These are phyloP conservation scores for Chlamydomonas schloesseri DNA, from an alignment of 139 green algal species.

Conservation along the genomic window DNA sequence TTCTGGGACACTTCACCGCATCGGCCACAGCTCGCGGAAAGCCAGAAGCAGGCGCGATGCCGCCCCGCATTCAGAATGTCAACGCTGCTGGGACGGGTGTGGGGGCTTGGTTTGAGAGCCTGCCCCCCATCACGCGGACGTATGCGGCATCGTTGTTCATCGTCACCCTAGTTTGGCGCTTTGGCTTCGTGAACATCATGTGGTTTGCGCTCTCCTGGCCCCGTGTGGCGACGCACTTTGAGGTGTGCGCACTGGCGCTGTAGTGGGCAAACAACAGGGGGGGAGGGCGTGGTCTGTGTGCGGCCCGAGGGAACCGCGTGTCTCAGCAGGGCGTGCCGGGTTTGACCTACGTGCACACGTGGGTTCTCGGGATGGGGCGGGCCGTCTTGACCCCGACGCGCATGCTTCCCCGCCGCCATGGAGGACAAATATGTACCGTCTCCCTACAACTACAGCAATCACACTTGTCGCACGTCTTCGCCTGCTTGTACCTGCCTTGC, in stretches of 20 bases:
- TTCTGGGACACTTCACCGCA: too few species aligned
- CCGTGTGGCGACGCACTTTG: conserved; percentile 63
- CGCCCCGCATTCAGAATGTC: background rate
- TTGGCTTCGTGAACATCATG: conserved; percentile 50
- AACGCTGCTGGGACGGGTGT: conserved; percentile 41
- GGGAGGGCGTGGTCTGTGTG: too few species aligned
- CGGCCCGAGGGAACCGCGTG: too few species aligned
- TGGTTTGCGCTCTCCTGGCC: conserved; percentile 55
- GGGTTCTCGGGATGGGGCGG: too few species aligned
- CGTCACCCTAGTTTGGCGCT: background rate
- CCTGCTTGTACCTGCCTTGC: background rate
- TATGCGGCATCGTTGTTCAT: conserved; percentile 59
- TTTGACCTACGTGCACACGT: too few species aligned
- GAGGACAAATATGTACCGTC: too few species aligned
- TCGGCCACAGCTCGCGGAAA: too few species aligned
- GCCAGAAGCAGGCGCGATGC: background rate
- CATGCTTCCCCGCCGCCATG: too few species aligned
- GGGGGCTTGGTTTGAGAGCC: conserved; percentile 57
- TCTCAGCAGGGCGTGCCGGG: background rate
- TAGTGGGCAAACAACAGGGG: too few species aligned
- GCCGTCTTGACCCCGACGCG: too few species aligned
- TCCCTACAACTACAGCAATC: too few species aligned
- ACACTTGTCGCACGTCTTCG: background rate
- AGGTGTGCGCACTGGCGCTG: conserved; percentile 55
- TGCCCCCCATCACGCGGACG: conserved; percentile 70